Base-by-base conservation (phyloP, 345 rosid species). In the Nephelium lappaceum region DNA sequence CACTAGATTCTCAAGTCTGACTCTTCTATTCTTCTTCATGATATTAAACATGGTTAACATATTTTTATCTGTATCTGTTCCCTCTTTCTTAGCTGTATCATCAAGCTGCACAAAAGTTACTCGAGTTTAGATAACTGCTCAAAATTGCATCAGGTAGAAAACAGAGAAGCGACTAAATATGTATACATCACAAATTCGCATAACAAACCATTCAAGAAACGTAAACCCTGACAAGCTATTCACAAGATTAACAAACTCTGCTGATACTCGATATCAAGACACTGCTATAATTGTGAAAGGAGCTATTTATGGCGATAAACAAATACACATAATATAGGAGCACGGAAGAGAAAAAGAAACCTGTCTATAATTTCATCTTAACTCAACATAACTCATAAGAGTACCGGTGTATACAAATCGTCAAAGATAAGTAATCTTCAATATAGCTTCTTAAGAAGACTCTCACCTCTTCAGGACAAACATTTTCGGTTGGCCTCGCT, bases 31-130 rank as follows among this genome's bases (percentile, higher is more conserved):
- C 80, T 79, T 84, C 81, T 77, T 82, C 74, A 88, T 79, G 49
- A 86, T 81, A 39, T 69, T 74, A 75, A 88, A 88, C 86, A 84
- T 84, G 15, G 81, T 81, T 27, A 78, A 67, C 88, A 88, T 86
- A 39, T 83, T 84, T 25, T 25, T 72, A 74, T 84, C 91, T 0
- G 87, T 84, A 58, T 73, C 82, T 19, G 78, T 82, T 47, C 61
- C 80, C 77, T 69, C 77, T 65, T 71, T 60, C 15, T 9, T 67
- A 25, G 10, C 47, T 25, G 53, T 11, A 36, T 69, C 83, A 81
- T 78, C 81, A 71, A 84, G 72, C 91, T 86, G 76, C 81, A 73
- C 65, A 78, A 71, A 47, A 73, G 25, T 69, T 27, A 45, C 67
- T 21, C 19, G 43, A 57, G 25, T 45, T 53, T 23, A 21, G n/a